Evolutionary conservation across 1,284 basidiomycete species (phyloP).

Genomic region (Ceratobasidium papillatum): DNA sequence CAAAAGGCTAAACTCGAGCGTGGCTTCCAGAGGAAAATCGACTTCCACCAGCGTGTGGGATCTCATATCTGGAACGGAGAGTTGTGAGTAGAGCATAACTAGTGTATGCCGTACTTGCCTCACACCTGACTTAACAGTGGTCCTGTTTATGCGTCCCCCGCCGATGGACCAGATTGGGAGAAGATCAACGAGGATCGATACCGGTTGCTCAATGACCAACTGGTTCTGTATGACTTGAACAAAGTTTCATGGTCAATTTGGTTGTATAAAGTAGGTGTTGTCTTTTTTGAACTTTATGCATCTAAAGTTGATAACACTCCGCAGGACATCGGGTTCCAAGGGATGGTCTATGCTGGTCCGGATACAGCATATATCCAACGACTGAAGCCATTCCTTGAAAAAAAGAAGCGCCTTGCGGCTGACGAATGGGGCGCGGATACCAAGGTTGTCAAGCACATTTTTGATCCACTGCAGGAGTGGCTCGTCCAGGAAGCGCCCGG

Average conservation of each 20-base stretch:
- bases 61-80: slow-evolving; percentile 79
- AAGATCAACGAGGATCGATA: slow-evolving; percentile 73
- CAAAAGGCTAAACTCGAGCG: slow-evolving; percentile 55
- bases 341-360: slow-evolving; percentile 76
- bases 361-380: slow-evolving; percentile 75
- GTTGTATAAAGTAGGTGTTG: slow-evolving; percentile 72
- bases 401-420: slow-evolving; percentile 69
- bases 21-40: slow-evolving; percentile 68
- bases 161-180: slow-evolving; percentile 55
- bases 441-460: slow-evolving; percentile 60
- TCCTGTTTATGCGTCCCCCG: slow-evolving; percentile 43
- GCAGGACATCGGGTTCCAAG: slow-evolving; percentile 78
- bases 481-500: slow-evolving; percentile 47
- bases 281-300: too few relatives aligned
- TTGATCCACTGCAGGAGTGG: slow-evolving; percentile 59
- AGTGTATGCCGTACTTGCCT: not conserved
- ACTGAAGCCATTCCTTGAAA: slow-evolving; percentile 67
- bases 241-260: slow-evolving; percentile 76
- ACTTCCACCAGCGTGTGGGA: slow-evolving; percentile 47
- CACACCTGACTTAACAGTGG: slow-evolving; percentile 7
- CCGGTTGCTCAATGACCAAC: slow-evolving; percentile 73
- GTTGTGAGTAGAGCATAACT: slow-evolving; percentile 53
- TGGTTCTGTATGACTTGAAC: slow-evolving; percentile 74
- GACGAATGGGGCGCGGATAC: slow-evolving; percentile 74
- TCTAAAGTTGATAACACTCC: not conserved